phyloP scores from a whole-genome alignment of 2,329 filamentous ascomycete genomes.

The Leptographium lundbergii region DNA sequence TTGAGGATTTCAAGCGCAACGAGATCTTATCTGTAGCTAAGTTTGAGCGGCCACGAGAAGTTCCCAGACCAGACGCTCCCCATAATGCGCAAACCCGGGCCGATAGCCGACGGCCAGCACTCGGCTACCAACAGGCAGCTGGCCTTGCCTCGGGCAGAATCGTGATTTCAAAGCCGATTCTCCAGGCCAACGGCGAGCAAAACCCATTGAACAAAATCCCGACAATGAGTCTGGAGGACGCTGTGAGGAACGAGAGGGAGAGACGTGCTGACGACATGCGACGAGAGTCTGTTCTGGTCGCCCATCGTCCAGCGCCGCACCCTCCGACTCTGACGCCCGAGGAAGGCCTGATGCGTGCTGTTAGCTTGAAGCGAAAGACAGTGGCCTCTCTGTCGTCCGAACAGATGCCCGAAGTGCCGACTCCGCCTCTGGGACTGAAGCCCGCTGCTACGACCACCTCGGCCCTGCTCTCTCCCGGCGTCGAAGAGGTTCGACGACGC shows the following conservation, averaged over 20 bases:
- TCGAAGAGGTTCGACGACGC: constrained; percentile 36
- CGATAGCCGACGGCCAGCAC: neutral
- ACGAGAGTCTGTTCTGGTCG: constrained; percentile 19
- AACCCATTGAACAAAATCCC: constrained; percentile 32
- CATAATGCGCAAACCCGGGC: neutral
- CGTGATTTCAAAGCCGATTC: constrained; percentile 37
- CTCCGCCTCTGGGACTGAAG: constrained; percentile 14
- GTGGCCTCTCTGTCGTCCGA: constrained; percentile 16
- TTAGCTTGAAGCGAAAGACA: constrained; percentile 26
- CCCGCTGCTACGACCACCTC: constrained; percentile 29
- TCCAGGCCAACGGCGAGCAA: constrained; percentile 22
- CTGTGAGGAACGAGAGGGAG: constrained; percentile 32
- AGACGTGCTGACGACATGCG: constrained; percentile 23
- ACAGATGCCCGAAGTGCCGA: neutral
- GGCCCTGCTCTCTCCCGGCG: constrained; percentile 36
- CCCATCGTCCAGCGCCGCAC: constrained; percentile 23
- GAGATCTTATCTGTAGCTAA: constrained; percentile 24
- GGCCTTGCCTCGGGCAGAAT: constrained; percentile 21
- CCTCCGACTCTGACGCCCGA: constrained; percentile 21
- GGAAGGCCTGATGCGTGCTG: constrained; percentile 21
- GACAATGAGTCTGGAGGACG: constrained; percentile 37
- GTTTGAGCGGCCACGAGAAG: constrained; percentile 22
- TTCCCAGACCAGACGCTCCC: constrained; percentile 3
- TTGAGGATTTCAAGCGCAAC: constrained; percentile 34
- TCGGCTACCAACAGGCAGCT: constrained; percentile 12